Base-by-base conservation (phyloP, 495 filamentous ascomycete species). In the Penicillium simplicissimum region DNA sequence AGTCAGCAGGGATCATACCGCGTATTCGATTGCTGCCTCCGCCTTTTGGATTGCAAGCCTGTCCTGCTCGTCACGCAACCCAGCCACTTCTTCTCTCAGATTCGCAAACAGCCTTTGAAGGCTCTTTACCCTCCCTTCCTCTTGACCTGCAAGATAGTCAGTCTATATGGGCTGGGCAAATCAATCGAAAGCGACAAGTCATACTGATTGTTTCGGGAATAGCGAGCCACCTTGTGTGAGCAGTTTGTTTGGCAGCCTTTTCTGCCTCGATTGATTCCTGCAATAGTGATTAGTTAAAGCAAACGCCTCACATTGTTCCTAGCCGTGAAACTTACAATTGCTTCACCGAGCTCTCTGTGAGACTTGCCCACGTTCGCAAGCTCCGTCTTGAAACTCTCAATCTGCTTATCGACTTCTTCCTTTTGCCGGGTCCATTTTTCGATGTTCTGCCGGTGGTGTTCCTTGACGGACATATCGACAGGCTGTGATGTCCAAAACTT, bases 401-500 rank as follows among this genome's bases (percentile, higher is more conserved):
- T 59, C 43, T 72, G 71, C 14, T 68, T 54, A 34, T 78, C 59
- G 8, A 83, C 38, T 4, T 70, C 72, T 17, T 69, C 70, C 21
- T 82, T 43, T 38, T 86, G 73, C 7, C 77, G 72, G 11, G 76
- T 77, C 43, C 82, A 73, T 4, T 78, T 55, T 1, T 66, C 48
- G 33, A 87, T 82, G 0, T 72, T 76, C 34, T 71, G 67, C 55
- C 77, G 67, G 21, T 87, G 28, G 43, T 79, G 79, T 13, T 73
- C 67, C 66, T 88, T 91, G 55, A 84, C 81, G 31, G 81, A 75
- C 1, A 67, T 64, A 70, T 95, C 89, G 13, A 92, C 83, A 4
- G 91, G 89, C 65, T 91, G 86, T 59, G 92, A 84, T 3, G 89
- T 91, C 90, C 92, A 97, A 56, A 83, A 79, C 14, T 67, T 70